Evolutionary conservation across 1,284 basidiomycete species (phyloP), one percentile per base, ranked within the genome.

Genomic region (Melampsora americana): DNA sequence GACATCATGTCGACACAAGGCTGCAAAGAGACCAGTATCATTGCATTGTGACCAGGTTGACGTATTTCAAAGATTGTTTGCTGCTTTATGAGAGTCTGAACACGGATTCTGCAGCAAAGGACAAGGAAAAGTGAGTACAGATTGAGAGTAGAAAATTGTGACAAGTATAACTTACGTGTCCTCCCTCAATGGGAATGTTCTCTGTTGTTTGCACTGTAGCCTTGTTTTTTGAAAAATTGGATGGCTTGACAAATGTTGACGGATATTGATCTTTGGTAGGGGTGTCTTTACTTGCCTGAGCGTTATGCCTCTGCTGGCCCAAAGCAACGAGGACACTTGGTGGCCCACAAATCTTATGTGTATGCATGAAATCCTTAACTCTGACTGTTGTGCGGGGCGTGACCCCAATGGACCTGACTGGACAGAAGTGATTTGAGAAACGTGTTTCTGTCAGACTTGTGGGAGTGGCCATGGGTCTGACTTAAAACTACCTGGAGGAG

Each of bases 21-120:
- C 42, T n/a, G 48, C 48, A 60, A 69, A 69, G 20, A 69, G 14
- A 5, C 68, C 68, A 6, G 48, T 69, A 2, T 69, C 68, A 60
- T 60, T 32, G 59, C 53, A 69, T n/a, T n/a, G n/a, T n/a, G n/a
- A n/a, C n/a, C n/a, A n/a, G n/a, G n/a, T n/a, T n/a, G n/a, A n/a
- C n/a, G n/a, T 44, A n/a, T 35, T 69, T 3, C 26, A 32, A 0
- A 69, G 14, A 32, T 69, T 32, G 14, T 69, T 69, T 61, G 50
- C 53, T 2, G 68, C 68, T 26, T 39, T 69, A 20, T 69, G 68
- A 16, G 68, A 39, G 59, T 69, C 68, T 0, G 56, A 42, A 35
- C 68, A 69, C 11, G 68, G 30, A 3, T 46, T 59, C 68, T 69
- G 16, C 11, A 39, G 12, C 12, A 12, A 35, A 60, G 5, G 28